A percentile compares a stretch with the other conserved stretches of the same genome.
These are phyloP conservation scores for Epithele typhae DNA, from an alignment of 768 basidiomycete genomes.

Conservation along the genomic window DNA sequence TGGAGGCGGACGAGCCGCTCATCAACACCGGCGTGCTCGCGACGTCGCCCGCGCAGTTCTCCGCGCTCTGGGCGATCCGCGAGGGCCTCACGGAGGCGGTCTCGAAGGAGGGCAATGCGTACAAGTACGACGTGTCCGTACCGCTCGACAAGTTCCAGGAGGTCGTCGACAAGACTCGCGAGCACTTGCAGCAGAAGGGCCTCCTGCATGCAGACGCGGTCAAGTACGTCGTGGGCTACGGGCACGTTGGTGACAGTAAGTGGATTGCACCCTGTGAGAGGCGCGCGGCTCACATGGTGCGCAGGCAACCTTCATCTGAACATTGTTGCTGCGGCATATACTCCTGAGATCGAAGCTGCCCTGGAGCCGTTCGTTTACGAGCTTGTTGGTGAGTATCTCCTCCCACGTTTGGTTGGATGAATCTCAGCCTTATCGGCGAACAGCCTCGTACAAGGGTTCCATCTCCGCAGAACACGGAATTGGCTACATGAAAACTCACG, in stretches of 20 bases:
- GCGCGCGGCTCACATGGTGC: no score
- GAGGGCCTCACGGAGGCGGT: conserved; percentile 91
- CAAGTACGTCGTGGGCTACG: conserved; percentile 86
- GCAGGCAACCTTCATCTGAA: conserved; percentile 93
- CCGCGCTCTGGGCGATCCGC: conserved; percentile 85
- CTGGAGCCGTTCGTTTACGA: conserved; percentile 96
- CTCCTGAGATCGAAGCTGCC: conserved; percentile 77
- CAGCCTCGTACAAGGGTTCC: conserved; percentile 79
- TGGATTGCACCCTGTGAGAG: no score
- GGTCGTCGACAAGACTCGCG: conserved; percentile 77
- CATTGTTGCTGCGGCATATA: conserved; percentile 77
- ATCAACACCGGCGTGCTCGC: conserved; percentile 90
- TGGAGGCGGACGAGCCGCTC: conserved; percentile 68
- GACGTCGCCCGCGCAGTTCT: conserved; percentile 86
- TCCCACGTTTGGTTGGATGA: no score
- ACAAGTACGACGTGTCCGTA: conserved; percentile 96
- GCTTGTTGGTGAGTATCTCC: conserved; percentile 62
- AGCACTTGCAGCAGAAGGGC: conserved; percentile 64
- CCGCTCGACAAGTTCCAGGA: conserved; percentile 83
- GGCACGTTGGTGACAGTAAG: conserved; percentile 95
- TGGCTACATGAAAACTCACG: conserved; percentile 91
- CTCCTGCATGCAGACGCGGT: conserved; percentile 71
- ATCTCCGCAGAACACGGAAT: conserved; percentile 97
- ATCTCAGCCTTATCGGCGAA: no score
- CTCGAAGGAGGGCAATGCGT: conserved; percentile 90